Evolutionary conservation across 306 rosid genomes (phyloP).

Genomic region (Styphnolobium japonicum): DNA sequence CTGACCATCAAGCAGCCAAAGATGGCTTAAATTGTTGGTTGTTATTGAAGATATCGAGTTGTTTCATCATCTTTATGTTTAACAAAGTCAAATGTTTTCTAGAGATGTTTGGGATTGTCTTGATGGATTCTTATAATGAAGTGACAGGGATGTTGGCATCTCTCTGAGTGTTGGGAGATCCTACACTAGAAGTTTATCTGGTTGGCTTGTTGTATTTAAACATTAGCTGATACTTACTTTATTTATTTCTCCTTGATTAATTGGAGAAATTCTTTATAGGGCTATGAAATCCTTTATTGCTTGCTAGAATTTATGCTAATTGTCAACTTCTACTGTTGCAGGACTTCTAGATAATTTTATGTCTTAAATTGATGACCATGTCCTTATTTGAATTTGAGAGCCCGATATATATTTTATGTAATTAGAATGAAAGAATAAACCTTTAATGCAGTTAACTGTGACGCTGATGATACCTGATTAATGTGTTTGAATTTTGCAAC

Average conservation of each 20-base stretch:
- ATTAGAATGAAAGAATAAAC: neutral
- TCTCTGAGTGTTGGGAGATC: neutral
- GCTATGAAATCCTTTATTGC: neutral
- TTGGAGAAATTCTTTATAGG: neutral
- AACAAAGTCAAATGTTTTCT: neutral
- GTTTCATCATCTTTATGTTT: neutral
- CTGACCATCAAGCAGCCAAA: neutral
- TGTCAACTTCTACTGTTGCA: neutral
- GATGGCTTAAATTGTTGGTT: neutral
- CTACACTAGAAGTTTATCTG: neutral
- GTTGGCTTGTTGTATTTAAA: neutral
- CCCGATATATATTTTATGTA: neutral
- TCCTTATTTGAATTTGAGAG: neutral
- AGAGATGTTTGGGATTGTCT: neutral
- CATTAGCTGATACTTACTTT: neutral
- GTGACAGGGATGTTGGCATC: neutral
- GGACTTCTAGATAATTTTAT: neutral
- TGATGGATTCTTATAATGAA: neutral
- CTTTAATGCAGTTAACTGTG: neutral
- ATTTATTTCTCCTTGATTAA: neutral
- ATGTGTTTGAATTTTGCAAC: neutral
- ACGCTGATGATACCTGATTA: neutral
- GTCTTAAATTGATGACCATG: neutral
- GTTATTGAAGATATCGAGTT: neutral
- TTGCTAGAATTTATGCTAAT: neutral